These are phyloP conservation scores for Linnemannia elongata DNA, from an alignment of 192 early-diverging fungal genomes.

Conservation along the genomic window DNA sequence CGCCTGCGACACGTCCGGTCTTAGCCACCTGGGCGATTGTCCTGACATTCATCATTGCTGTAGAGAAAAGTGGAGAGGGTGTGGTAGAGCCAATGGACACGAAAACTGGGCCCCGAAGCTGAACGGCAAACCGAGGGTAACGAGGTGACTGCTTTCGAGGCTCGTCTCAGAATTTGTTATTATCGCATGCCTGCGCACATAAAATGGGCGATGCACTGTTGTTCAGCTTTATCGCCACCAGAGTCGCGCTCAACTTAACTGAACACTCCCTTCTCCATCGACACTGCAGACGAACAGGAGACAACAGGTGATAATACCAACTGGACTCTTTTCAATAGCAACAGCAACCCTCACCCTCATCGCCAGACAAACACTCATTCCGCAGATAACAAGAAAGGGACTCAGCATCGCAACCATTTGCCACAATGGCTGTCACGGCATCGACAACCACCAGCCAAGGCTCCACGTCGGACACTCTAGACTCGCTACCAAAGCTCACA, in stretches of 20 bases:
- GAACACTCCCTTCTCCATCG: background rate
- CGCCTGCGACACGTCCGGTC: constrained; percentile 19
- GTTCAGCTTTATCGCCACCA: too few species aligned
- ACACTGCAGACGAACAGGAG: background rate
- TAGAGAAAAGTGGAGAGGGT: background rate
- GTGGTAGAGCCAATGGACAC: background rate
- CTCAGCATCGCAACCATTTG: background rate
- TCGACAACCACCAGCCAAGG: constrained; percentile 1
- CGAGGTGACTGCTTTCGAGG: background rate
- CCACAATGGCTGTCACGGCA: constrained; percentile 10
- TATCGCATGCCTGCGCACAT: background rate
- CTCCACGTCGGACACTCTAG: background rate
- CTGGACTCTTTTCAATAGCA: background rate
- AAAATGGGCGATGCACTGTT: background rate
- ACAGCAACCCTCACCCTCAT: background rate
- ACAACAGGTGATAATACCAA: background rate
- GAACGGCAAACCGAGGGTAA: background rate
- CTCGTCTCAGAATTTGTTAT: background rate
- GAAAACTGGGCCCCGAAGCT: background rate
- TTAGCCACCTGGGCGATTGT: constrained; percentile 40
- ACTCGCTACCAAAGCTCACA: constrained; percentile 15
- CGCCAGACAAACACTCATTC: background rate
- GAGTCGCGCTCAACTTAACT: too few species aligned
- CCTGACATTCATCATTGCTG: constrained; percentile 40
- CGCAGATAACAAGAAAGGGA: background rate